A percentile compares a stretch with the other conserved stretches of the same genome.
Conservation (phyloP, 805 yeast species). For the Saturnispora serradocipensis region DNA sequence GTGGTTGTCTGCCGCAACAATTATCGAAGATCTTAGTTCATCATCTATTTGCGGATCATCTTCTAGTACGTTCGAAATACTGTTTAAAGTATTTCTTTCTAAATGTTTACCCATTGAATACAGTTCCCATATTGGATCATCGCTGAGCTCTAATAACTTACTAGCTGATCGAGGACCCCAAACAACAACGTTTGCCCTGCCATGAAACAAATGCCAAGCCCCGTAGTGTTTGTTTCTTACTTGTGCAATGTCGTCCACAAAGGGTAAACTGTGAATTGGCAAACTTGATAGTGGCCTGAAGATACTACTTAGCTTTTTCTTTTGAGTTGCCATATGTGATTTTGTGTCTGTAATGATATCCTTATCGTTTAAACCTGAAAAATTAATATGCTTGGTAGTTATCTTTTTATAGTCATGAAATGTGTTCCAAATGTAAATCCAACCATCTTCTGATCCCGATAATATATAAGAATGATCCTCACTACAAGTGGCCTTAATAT, state of each 20-base stretch:
- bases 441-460: slow-evolving; percentile 81
- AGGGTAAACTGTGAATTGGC: not conserved
- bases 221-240: slow-evolving; percentile 53
- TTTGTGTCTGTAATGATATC: slow-evolving; percentile 17
- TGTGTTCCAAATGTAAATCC: slow-evolving; percentile 70
- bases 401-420: slow-evolving; percentile 21
- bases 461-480: slow-evolving; percentile 52
- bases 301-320: not conserved
- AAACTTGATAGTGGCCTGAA: slow-evolving; percentile 17
- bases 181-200: slow-evolving; percentile 63
- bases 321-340: slow-evolving; percentile 8
- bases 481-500: slow-evolving; percentile 56
- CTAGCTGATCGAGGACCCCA: slow-evolving; percentile 69
- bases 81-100: slow-evolving; percentile 3
- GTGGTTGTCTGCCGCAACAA: slow-evolving; percentile 66
- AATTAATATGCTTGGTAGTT: slow-evolving; percentile 18
- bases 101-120: slow-evolving; percentile 3
- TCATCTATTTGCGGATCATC: slow-evolving; percentile 23
- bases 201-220: slow-evolving; percentile 68
- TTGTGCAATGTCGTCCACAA: slow-evolving; percentile 25
- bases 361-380: not conserved
- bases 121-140: slow-evolving; percentile 48
- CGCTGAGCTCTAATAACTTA: slow-evolving; percentile 57
- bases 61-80: slow-evolving; percentile 2
- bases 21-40: slow-evolving; percentile 34